A percentile compares a stretch with the other conserved stretches of the same genome.
Conservation (phyloP, 202 grass and related monocot species). For the Zizania palustris region DNA sequence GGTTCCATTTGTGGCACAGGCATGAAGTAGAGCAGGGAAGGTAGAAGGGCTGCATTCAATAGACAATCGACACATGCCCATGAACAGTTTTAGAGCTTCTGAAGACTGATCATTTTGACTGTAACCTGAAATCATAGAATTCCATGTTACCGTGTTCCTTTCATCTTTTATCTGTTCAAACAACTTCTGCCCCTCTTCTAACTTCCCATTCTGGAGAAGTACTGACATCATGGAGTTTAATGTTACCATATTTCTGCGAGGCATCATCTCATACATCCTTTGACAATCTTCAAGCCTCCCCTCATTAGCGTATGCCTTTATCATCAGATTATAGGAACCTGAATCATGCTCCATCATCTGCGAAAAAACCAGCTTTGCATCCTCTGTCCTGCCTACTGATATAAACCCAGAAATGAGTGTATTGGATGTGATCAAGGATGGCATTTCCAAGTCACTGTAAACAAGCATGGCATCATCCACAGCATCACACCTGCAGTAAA, state of each 20-base stretch:
- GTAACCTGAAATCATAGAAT: slow-evolving; percentile 74
- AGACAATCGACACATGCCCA: slow-evolving; percentile 39
- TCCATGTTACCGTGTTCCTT: slow-evolving; percentile 61
- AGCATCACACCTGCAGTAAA: slow-evolving; percentile 56
- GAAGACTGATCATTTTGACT: slow-evolving; percentile 51
- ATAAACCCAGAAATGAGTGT: slow-evolving; percentile 46
- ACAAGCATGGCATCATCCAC: slow-evolving; percentile 46
- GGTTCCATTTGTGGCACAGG: slow-evolving; percentile 55
- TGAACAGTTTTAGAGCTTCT: slow-evolving; percentile 60
- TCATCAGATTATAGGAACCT: slow-evolving; percentile 63
- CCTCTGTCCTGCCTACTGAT: slow-evolving; percentile 36
- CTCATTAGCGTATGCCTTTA: slow-evolving; percentile 49
- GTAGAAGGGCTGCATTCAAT: slow-evolving; percentile 54
- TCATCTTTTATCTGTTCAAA: slow-evolving; percentile 64
- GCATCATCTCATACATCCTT: slow-evolving; percentile 62
- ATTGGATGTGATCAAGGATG: slow-evolving; percentile 55
- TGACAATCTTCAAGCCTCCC: slow-evolving; percentile 52
- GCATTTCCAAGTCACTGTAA: slow-evolving; percentile 40
- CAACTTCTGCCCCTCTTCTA: slow-evolving; percentile 54
- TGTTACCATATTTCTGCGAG: slow-evolving; percentile 58
- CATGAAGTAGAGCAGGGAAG: slow-evolving; percentile 56
- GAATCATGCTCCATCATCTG: slow-evolving; percentile 48
- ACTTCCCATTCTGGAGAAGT: slow-evolving; percentile 48
- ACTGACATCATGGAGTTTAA: slow-evolving; percentile 64
- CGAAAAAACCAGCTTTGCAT: slow-evolving; percentile 50